Evolutionary conservation across 2,329 filamentous ascomycete species (phyloP).

Genomic region (Colletotrichum incanum): DNA sequence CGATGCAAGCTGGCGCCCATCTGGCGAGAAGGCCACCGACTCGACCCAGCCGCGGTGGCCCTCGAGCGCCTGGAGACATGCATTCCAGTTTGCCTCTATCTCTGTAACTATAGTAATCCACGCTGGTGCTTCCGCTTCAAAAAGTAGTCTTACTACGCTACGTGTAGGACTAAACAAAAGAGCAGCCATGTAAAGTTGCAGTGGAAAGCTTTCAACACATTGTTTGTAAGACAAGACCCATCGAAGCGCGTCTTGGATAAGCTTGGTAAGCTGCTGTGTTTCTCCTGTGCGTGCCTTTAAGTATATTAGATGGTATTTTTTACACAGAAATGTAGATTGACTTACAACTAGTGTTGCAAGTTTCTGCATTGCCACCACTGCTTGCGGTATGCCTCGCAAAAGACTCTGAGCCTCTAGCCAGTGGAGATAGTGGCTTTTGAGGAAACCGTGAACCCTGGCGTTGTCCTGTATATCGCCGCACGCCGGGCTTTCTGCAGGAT

Average conservation of each 20-base stretch:
- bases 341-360: constrained; percentile 50
- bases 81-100: constrained; percentile 33
- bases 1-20: constrained; percentile 8
- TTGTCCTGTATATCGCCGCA: too few species aligned
- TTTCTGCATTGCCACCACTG: too few species aligned
- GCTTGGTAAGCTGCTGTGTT: constrained; percentile 38
- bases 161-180: constrained; percentile 51
- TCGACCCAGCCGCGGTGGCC: constrained; percentile 44
- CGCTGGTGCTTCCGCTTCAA: constrained; percentile 40
- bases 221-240: constrained; percentile 48
- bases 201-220: constrained; percentile 48
- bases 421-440: not conserved
- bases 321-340: constrained; percentile 45
- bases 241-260: constrained; percentile 48
- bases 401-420: too few species aligned
- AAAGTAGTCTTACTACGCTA: constrained; percentile 45
- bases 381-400: too few species aligned
- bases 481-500: constrained; percentile 50
- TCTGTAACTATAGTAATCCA: constrained; percentile 41
- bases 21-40: constrained; percentile 25
- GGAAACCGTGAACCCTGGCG: too few species aligned
- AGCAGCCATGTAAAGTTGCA: constrained; percentile 54
- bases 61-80: constrained; percentile 44
- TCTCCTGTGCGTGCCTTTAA: not conserved
- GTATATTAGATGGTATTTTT: not conserved